Conservation (phyloP, 2,329 filamentous ascomycete species). For the Epicoccum nigrum region DNA sequence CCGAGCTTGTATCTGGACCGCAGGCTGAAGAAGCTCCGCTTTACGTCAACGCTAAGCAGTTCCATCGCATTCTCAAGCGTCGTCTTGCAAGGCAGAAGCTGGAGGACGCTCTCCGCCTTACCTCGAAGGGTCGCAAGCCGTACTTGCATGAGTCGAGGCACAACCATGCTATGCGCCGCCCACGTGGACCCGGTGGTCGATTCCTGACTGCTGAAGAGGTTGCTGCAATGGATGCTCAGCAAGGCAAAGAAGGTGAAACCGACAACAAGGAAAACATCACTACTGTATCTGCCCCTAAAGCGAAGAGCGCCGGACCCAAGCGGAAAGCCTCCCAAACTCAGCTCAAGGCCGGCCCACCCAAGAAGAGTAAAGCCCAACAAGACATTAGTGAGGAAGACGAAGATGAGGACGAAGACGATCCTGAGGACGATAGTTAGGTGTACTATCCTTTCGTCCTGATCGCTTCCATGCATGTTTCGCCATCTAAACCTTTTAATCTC, state of each 20-base stretch:
- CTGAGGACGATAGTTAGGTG: slow-evolving; percentile 53
- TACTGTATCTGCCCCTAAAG: slow-evolving; percentile 31
- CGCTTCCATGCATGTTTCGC: slow-evolving; percentile 14
- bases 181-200: slow-evolving; percentile 88
- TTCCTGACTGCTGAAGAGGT: slow-evolving; percentile 98
- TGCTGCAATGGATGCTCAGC: slow-evolving; percentile 74
- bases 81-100: slow-evolving; percentile 90
- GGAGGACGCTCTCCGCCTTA: slow-evolving; percentile 89
- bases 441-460: neutral
- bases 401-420: slow-evolving; percentile 58
- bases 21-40: slow-evolving; percentile 85
- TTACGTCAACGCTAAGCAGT: slow-evolving; percentile 98
- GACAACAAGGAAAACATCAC: slow-evolving; percentile 50
- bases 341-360: slow-evolving; percentile 46
- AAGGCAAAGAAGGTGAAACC: slow-evolving; percentile 39
- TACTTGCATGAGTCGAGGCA: slow-evolving; percentile 97
- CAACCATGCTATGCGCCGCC: slow-evolving; percentile 96
- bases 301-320: slow-evolving; percentile 32
- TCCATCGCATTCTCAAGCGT: slow-evolving; percentile 94
- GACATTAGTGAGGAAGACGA: slow-evolving; percentile 61
- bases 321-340: slow-evolving; percentile 41
- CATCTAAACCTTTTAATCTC: slow-evolving; percentile 29
- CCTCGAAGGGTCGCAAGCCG: slow-evolving; percentile 93
- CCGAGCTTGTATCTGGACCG: slow-evolving; percentile 73
- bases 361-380: slow-evolving; percentile 58